Percentiles rank a stretch among this genome's conserved stretches.
Evolutionary conservation across 2,329 filamentous ascomycete species (phyloP).

Genomic region (Metarhizium rileyi): DNA sequence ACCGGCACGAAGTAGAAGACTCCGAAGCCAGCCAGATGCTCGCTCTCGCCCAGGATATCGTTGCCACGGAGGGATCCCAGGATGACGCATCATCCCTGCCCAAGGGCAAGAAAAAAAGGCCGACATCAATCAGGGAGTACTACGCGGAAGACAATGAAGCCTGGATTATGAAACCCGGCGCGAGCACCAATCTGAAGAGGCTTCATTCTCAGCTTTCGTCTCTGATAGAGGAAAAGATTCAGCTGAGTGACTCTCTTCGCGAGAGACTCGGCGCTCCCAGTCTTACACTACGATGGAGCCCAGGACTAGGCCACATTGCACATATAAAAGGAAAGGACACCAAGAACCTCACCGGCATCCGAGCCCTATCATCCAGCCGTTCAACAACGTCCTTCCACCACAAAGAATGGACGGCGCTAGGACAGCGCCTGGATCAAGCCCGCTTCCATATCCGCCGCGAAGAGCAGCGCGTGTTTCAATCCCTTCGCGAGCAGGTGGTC

Average conservation of each 20-base stretch:
- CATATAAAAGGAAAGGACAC: constrained; percentile 79
- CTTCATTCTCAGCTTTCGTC: constrained; percentile 59
- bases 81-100: constrained; percentile 45
- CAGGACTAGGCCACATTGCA: constrained; percentile 79
- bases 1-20: constrained; percentile 69
- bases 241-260: constrained; percentile 52
- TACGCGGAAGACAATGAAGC: constrained; percentile 51
- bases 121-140: constrained; percentile 40
- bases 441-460: constrained; percentile 72
- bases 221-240: constrained; percentile 49
- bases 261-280: constrained; percentile 50
- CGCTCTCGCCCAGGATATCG: constrained; percentile 62
- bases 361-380: constrained; percentile 64
- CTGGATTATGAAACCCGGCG: constrained; percentile 58
- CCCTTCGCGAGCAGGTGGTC: constrained; percentile 67
- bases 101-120: constrained; percentile 39
- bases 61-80: constrained; percentile 53
- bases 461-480: constrained; percentile 70
- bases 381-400: constrained; percentile 78
- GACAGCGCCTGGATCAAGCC: constrained; percentile 66
- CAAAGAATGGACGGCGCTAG: constrained; percentile 74
- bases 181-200: constrained; percentile 53
- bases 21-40: constrained; percentile 61
- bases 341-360: constrained; percentile 22
- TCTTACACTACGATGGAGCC: constrained; percentile 76